Base-by-base conservation (phyloP, 2,329 filamentous ascomycete species). In the Verticillium longisporum region DNA sequence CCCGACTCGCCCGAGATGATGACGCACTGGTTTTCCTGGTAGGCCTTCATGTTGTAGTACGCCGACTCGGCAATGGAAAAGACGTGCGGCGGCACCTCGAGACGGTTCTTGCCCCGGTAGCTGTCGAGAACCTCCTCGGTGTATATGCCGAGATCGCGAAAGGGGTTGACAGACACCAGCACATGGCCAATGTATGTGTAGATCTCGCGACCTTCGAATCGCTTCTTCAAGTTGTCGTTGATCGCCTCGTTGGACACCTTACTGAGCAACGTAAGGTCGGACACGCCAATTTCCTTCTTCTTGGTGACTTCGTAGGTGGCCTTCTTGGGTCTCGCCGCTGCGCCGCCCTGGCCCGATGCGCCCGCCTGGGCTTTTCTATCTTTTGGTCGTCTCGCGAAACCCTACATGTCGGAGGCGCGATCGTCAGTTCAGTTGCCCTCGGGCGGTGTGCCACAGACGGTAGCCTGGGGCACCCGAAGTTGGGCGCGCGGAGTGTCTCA, bases 111-210 rank as follows among this genome's bases (percentile, higher is more conserved):
- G 68, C 94, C 94, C 77, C 88, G 89, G 81, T 99, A 99, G 71
- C 91, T 94, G 57, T 96, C 88, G 71, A 99, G 86, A 62, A 98
- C 92, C 71, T 89, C 80, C 68, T 98, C 94, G 75, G 94, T 98
- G 78, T 99, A 99, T 78, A 99, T 98, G 61, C 95, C 95, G 80
- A 97, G 83, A 73, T 99, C 95, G 73, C 92, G 88, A 77, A 99
- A 99, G 38, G 95, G 95, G 77, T 99, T 99, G 75, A 99, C 95
- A 45, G 95, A 98, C 68, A 99, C 95, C 83, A 99, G 78, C 77
- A 99, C 95, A 89, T 98, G 94, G 79, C 95, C 95, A 74, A 99
- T 99, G 77, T 99, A 99, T 72, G 95, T 99, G 80, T 99, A 99
- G 75, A 99, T 99, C 78, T 99, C 94, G 75, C 84, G 89, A 82